These are phyloP conservation scores for Jamesozyma hellenica DNA, from an alignment of 805 yeast species.

Conservation along the genomic window DNA sequence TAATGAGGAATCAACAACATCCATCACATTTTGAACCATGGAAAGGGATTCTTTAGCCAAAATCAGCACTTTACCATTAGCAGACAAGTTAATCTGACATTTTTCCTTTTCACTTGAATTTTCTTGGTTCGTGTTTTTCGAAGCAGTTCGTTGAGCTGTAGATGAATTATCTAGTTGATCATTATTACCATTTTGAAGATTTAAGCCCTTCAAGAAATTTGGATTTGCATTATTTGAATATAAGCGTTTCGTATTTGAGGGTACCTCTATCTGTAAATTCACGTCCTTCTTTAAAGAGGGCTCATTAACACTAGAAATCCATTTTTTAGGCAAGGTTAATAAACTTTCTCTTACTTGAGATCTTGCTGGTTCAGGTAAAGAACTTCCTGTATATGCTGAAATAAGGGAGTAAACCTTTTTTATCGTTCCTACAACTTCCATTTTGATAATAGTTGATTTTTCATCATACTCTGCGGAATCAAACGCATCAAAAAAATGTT, in stretches of 20 bases:
- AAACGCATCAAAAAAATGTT: constrained; percentile 29
- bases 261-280: too few relatives aligned
- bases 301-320: constrained; percentile 41
- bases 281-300: too few relatives aligned
- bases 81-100: constrained; percentile 20
- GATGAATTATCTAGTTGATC: too few relatives aligned
- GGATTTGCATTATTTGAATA: too few relatives aligned
- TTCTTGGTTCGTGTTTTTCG: too few relatives aligned
- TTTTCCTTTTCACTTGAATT: not conserved
- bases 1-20: constrained; percentile 75
- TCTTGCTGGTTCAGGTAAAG: constrained; percentile 70
- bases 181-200: too few relatives aligned
- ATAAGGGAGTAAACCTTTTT: constrained; percentile 79
- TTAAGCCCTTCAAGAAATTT: too few relatives aligned
- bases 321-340: constrained; percentile 60
- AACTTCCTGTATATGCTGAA: constrained; percentile 71
- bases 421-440: constrained; percentile 80
- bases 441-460: constrained; percentile 41
- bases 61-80: constrained; percentile 64
- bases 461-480: constrained; percentile 18
- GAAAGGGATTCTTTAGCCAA: constrained; percentile 85
- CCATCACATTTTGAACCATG: constrained; percentile 73
- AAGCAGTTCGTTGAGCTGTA: too few relatives aligned
- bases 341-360: constrained; percentile 71
- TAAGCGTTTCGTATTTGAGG: too few relatives aligned